Evolutionary conservation across 768 basidiomycete species (phyloP), one percentile per base, ranked within the genome.

Genomic region (Agrocybe praecox): DNA sequence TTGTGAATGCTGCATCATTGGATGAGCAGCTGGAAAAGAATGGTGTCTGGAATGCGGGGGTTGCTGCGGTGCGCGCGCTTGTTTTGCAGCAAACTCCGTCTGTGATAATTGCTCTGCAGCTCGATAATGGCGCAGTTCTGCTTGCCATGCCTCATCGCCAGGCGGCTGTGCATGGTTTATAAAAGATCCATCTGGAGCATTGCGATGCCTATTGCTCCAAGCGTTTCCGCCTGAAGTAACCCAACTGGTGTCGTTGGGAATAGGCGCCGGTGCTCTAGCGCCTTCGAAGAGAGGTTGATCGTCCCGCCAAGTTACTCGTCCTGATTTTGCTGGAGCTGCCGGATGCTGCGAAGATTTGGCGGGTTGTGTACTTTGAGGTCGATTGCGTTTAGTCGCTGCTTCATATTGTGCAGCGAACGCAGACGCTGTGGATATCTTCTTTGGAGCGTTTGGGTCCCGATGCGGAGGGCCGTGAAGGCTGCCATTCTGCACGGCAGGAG

Each of bases 181-280:
- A 23, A 59, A 49, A 21, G 65, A 52, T 12, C 47, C 49, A 21
- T 62, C 51, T 56, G 62, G 60, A 45, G 63, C 46, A 44, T 36
- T 52, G 49, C 60, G 61, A 54, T 60, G 62, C 50, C 65, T 69
- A 32, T 63, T 63, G 52, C 66, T 69, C 68, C 68, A 67, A 11
- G 52, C 49, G 22, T 69, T 69, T 18, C 68, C 68, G 22, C 68
- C 68, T 5, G 63, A 65, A 52, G 61, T 64, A 22, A 62, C 65
- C 68, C 68, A 69, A 46, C 63, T 69, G 11, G 65, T 58, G 53
- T 66, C 64, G 6, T 58, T 49, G 12, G 62, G 57, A 24, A 68
- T 65, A 45, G 57, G 52, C 6, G 65, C 62, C 14, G 64, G 55
- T 54, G 49, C 52, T 48, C 62, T 57, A 18, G 43, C 53, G 26